These are phyloP conservation scores for Hymenoscyphus scutula DNA, from an alignment of 2,329 filamentous ascomycete species.

Conservation along the genomic window DNA sequence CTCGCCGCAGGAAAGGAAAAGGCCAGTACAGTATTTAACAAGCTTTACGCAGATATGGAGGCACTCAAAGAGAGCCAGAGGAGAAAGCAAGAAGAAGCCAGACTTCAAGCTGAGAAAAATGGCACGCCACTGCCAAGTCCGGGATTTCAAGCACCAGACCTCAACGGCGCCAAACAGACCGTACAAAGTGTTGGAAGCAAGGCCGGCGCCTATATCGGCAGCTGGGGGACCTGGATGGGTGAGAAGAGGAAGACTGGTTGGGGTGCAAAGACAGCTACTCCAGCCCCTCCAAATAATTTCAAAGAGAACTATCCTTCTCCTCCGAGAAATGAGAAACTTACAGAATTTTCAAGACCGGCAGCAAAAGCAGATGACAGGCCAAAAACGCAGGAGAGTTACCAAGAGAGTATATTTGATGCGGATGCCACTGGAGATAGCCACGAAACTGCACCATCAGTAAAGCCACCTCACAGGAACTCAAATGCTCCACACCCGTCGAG, in stretches of 20 bases:
- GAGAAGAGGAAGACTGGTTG: slow-evolving; percentile 64
- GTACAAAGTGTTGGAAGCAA: slow-evolving; percentile 51
- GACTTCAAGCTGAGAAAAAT: slow-evolving; percentile 32
- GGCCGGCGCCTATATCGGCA: slow-evolving; percentile 64
- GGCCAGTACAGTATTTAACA: slow-evolving; percentile 82
- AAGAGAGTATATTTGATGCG: slow-evolving; percentile 37
- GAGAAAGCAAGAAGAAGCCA: slow-evolving; percentile 58
- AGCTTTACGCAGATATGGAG: slow-evolving; percentile 88
- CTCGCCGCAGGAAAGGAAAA: slow-evolving; percentile 85
- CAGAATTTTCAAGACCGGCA: slow-evolving; percentile 4
- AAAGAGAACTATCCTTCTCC: slow-evolving; percentile 22
- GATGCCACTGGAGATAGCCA: slow-evolving; percentile 16
- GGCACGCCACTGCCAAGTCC: slow-evolving; percentile 22
- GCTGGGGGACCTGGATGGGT: slow-evolving; percentile 68
- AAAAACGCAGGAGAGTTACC: slow-evolving; percentile 30
- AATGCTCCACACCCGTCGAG: slow-evolving; percentile 13
- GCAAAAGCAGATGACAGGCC: slow-evolving; percentile 24
- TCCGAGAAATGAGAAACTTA: slow-evolving; percentile 18
- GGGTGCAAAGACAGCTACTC: slow-evolving; percentile 18
- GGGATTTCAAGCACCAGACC: slow-evolving; percentile 34
- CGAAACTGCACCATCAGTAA: slow-evolving; percentile 7
- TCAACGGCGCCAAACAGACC: slow-evolving; percentile 46
- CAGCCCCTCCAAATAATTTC: slow-evolving; percentile 17
- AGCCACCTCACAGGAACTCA: not conserved
- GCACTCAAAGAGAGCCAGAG: slow-evolving; percentile 71